A percentile compares a stretch with the other conserved stretches of the same genome.
Evolutionary conservation across 2,329 filamentous ascomycete genomes (phyloP).

Genomic region (Fusarium multiceps): DNA sequence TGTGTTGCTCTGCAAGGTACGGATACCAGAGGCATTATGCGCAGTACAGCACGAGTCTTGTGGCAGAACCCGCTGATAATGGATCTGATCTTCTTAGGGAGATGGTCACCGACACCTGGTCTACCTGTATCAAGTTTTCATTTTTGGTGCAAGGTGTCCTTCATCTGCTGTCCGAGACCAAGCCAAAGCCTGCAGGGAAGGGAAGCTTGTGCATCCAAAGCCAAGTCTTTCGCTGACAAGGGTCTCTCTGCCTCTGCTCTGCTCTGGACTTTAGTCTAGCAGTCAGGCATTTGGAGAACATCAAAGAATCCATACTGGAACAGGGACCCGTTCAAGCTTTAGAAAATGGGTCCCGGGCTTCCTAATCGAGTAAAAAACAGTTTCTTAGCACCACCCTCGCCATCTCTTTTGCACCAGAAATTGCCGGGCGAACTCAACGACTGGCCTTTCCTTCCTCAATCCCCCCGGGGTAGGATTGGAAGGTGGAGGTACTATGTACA

Average conservation of each 20-base stretch:
- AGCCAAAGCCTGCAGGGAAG: constrained; percentile 17
- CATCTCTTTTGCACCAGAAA: constrained; percentile 20
- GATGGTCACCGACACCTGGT: not conserved
- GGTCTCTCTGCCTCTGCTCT: not conserved
- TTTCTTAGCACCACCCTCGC: constrained; percentile 11
- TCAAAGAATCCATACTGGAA: constrained; percentile 24
- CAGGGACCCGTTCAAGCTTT: constrained; percentile 36
- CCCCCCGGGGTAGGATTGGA: constrained; percentile 10
- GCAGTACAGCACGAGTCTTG: not conserved
- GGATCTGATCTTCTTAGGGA: not conserved
- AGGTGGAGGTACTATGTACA: not conserved
- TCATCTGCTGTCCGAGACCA: constrained; percentile 26
- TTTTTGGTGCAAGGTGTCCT: constrained; percentile 23
- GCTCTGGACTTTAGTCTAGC: not conserved
- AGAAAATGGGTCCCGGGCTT: constrained; percentile 18
- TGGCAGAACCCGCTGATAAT: constrained; percentile 10
- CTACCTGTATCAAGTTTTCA: not conserved
- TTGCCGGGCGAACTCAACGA: constrained; percentile 7
- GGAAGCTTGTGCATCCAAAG: constrained; percentile 28
- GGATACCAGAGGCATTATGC: not conserved
- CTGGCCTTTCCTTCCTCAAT: constrained; percentile 5
- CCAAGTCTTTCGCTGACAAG: constrained; percentile 34
- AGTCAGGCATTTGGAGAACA: constrained; percentile 35
- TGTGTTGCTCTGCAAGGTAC: constrained; percentile 15
- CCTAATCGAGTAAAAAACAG: constrained; percentile 23